Base-by-base conservation (phyloP, 257 asterid species). In the Solanum paucissectum region DNA sequence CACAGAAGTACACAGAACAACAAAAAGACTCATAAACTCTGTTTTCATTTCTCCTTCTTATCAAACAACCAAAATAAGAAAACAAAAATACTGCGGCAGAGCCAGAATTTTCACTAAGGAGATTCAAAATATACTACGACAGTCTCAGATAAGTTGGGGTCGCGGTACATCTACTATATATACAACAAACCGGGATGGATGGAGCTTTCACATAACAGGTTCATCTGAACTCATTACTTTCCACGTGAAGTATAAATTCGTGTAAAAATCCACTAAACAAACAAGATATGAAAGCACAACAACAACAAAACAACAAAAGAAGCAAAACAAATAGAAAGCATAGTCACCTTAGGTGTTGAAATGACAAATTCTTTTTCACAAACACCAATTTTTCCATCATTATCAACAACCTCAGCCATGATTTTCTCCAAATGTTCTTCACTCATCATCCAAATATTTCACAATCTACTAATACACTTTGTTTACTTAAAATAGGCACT, bases 341-440 rank as follows among this genome's bases (percentile, higher is more conserved):
- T 12, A 49, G 89, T 69, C 21, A 69, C 76, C 76, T 87, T 85
- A 69, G 92, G 89, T 88, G 89, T 89, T 73, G 92, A 86, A 90
- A 91, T 34, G 36, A 77, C 86, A 92, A 86, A 86, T 86, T 92
- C 91, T 83, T 84, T 86, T 83, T 86, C 87, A 86, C 85, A 11
- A 55, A 83, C 88, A 87, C 11, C 23, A 6, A 66, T 32, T 33
- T 11, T 55, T 60, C 6, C 49, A 58, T 64, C 62, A 58, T 44
- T 68, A 12, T 85, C 86, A 40, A 29, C 85, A 66, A 18, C 85
- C 87, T 87, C 71, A 69, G 52, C 73, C 14, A 37, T 33, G 44
- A 55, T n/a, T 23, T 49, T 72, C 33, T 83, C 73, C 14, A 34
- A 83, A 1, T 84, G 74, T 73, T 40, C 90, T 34, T 64, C 79